phyloP scores from a whole-genome alignment of 148 eudicot species.

The Chenopodium berlandieri region DNA sequence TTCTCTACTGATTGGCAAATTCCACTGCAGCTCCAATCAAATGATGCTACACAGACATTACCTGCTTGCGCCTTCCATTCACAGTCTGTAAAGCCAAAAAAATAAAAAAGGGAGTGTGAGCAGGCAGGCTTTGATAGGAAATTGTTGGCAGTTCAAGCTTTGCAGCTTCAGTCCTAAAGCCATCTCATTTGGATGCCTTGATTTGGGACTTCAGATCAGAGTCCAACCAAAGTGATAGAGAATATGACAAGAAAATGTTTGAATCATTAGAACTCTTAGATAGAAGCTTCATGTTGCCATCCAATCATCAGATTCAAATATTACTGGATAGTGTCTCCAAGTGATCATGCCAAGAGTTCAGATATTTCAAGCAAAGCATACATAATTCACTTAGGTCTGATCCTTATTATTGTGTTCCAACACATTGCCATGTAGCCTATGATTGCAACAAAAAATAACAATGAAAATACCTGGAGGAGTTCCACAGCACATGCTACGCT shows the following conservation, averaged over 20 bases:
- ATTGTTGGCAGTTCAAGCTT: background rate
- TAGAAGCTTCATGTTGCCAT: background rate
- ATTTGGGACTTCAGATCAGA: background rate
- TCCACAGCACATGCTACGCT: conserved; percentile 90
- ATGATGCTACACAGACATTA: conserved; percentile 64
- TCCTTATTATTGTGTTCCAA: background rate
- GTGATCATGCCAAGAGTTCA: background rate
- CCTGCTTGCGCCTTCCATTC: conserved; percentile 83
- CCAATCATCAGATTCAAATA: background rate
- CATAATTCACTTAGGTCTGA: background rate
- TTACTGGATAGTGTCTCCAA: background rate
- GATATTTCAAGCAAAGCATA: background rate
- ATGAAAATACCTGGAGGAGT: conserved; percentile 80
- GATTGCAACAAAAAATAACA: background rate
- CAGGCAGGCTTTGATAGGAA: background rate
- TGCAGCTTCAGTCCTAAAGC: background rate
- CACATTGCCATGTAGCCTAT: background rate
- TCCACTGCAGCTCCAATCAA: conserved; percentile 86
- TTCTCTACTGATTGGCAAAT: conserved; percentile 77
- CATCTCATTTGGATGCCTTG: background rate
- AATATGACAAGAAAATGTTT: too few species aligned
- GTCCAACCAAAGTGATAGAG: background rate
- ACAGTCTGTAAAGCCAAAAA: conserved; percentile 46
- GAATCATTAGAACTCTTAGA: background rate
- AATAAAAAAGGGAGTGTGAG: conserved; percentile 2